Conservation (phyloP, 495 filamentous ascomycete species). For the Parmelia sp. region DNA sequence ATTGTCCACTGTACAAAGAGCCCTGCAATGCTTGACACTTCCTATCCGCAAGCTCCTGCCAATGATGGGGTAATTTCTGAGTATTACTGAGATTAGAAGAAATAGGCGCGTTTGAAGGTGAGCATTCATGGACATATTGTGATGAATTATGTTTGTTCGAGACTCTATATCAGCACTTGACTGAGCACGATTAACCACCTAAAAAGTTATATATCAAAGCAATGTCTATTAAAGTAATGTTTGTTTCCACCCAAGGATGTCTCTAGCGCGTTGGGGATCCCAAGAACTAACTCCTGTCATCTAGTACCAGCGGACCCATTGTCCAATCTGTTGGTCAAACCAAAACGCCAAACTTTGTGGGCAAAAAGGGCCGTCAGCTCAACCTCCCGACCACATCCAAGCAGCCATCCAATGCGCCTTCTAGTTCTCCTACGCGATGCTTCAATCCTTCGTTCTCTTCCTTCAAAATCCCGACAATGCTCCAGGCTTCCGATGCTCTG, state of each 20-base stretch:
- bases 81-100: no score
- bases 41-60: no score
- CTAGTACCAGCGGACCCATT: background rate
- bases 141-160: background rate
- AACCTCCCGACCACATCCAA: conserved; percentile 50
- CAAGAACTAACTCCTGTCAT: background rate
- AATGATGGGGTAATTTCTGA: no score
- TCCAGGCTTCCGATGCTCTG: conserved; percentile 55
- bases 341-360: background rate
- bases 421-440: conserved; percentile 57
- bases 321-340: background rate
- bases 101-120: background rate
- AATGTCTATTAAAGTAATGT: no score
- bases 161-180: conserved; percentile 9
- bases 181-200: background rate
- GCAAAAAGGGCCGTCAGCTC: conserved; percentile 1
- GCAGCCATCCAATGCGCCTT: conserved; percentile 63
- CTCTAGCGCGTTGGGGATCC: background rate
- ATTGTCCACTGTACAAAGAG: background rate
- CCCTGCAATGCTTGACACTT: background rate
- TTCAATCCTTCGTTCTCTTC: conserved; percentile 70
- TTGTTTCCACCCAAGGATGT: background rate
- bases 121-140: background rate
- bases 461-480: conserved; percentile 60
- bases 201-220: background rate